Evolutionary conservation across 768 basidiomycete species (phyloP), one percentile per base, ranked within the genome.

Genomic region (Hypholoma sublateritium): DNA sequence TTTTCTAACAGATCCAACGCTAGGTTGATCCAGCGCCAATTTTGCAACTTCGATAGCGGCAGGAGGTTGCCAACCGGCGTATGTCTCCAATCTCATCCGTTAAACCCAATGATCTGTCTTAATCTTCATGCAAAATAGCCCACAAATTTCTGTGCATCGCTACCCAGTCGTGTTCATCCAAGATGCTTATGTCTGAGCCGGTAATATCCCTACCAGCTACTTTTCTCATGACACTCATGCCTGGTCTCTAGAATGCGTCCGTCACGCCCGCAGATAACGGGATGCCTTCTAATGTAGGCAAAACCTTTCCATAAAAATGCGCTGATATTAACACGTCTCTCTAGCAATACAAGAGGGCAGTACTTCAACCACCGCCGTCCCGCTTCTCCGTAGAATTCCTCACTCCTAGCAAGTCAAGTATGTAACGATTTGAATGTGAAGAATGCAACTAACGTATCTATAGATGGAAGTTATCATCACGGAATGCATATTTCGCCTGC

Each of bases 361-460:
- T 91, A 6, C 74, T 83, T 61, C 82, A 77, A 32, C 69, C 78
- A 28, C 74, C 89, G 4, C 90, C 90, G 6, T 73, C 70, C 16
- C 70, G 74, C 50, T 92, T 92, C 59, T 70, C 73, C 0, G 81
- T 89, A 5, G 80, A 84, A 47, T 75, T 86, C 57, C 75, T 90
- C 13, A 69, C 75, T 2, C 82, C 88, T 11, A 72, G 72, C 39
- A 89, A 88, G 64, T 77, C 83, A 46, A 81, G 86, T 83, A 71
- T 64, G 67, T 64, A 9, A 32, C 7, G 9, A 35, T 14, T 14
- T 24, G 36, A 42, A 17, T 32, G 35, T 34, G 46, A 67, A 35
- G 62, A 50, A 12, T 56, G 53, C 42, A 42, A 2, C 43, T 63
- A 11, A 65, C 39, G 14, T 19, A 13, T 22, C 13, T 19, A 50